Base-by-base conservation (phyloP, 2,329 filamentous ascomycete genomes). In the Sporothrix dimorphospora region DNA sequence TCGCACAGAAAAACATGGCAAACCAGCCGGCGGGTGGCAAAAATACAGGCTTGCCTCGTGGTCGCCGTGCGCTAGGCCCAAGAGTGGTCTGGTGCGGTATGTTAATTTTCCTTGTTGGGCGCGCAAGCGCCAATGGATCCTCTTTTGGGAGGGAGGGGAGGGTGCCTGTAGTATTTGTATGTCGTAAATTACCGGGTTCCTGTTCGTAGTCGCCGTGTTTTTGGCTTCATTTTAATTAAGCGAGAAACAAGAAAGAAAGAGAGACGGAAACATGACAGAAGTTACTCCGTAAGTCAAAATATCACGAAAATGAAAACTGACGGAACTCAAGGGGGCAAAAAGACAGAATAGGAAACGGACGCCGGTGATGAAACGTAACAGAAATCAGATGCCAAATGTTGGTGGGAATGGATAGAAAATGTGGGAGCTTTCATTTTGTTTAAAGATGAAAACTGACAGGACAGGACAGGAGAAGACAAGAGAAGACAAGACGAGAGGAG, bases 31-130 rank as follows among this genome's bases (percentile, higher is more conserved):
- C 19, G 11, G 49, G 11, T 45, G 49, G 40, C 14, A 59, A 40
- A 47, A 59, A 45, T 55, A 51, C 65, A 68, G n/a, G 49, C 67
- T 11, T 57, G 51, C 51, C 67, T 69, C 67, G 67, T 69, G 67
- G 67, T 68, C 65, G 7, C 65, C 65, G 65, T 53, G 65, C 65
- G 65, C 67, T 69, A 69, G 21, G 27, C 6, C 65, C 65, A 38
- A 53, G 63, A 30, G 9, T 8, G n/a, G 42, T 30, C 24, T 51
- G 59, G 59, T 61, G 55, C 11, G 9, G 38, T 21, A n/a, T n/a
- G 24, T 30, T 49, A 19, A n/a, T 49, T 66, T 63, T 49, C 42
- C 40, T 45, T 66, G 40, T 21, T 27, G 40, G 61, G 61, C 40
- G 38, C 30, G 30, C 30, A n/a, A n/a, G 30, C 30, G 30, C 57